These are phyloP conservation scores for Penicillium sp. DNA, from an alignment of 2,329 filamentous ascomycete genomes.

Conservation along the genomic window DNA sequence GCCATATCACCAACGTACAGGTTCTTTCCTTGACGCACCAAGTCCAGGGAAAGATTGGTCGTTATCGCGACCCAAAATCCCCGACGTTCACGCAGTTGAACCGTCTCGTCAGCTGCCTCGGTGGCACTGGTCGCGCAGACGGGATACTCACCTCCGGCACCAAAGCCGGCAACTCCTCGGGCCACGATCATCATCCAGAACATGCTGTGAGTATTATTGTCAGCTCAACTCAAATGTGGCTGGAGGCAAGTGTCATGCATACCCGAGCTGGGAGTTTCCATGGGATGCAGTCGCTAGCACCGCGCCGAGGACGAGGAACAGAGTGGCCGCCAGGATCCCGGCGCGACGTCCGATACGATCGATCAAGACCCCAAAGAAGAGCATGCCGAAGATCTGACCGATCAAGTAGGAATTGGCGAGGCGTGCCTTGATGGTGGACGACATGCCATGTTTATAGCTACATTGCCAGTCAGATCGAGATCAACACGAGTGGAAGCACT, in stretches of 20 bases:
- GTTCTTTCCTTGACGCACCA: constrained; percentile 17
- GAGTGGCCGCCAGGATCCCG: constrained; percentile 53
- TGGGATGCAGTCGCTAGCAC: constrained; percentile 52
- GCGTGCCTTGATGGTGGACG: constrained; percentile 51
- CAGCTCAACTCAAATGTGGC: too few relatives aligned
- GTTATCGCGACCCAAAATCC: constrained; percentile 32
- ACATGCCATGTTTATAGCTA: constrained; percentile 38
- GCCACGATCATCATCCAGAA: constrained; percentile 57
- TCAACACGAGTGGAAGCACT: too few relatives aligned
- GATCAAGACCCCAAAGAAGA: constrained; percentile 57
- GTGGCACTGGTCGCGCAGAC: constrained; percentile 32
- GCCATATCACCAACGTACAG: too few relatives aligned
- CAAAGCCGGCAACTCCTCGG: constrained; percentile 34
- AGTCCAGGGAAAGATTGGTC: constrained; percentile 31
- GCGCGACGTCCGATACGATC: constrained; percentile 57
- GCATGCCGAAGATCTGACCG: constrained; percentile 62
- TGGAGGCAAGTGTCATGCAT: not conserved
- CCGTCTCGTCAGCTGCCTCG: constrained; percentile 32
- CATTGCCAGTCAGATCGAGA: not conserved
- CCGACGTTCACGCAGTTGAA: constrained; percentile 23
- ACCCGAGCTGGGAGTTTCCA: constrained; percentile 43
- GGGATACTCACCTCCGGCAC: constrained; percentile 48
- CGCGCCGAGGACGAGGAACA: constrained; percentile 54
- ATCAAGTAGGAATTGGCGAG: constrained; percentile 61
- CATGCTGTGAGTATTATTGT: too few relatives aligned